A percentile compares a stretch with the other conserved stretches of the same genome.
These are phyloP conservation scores for Blastocystis hominis DNA, from an alignment of 352 stramenopile species.

Conservation along the genomic window DNA sequence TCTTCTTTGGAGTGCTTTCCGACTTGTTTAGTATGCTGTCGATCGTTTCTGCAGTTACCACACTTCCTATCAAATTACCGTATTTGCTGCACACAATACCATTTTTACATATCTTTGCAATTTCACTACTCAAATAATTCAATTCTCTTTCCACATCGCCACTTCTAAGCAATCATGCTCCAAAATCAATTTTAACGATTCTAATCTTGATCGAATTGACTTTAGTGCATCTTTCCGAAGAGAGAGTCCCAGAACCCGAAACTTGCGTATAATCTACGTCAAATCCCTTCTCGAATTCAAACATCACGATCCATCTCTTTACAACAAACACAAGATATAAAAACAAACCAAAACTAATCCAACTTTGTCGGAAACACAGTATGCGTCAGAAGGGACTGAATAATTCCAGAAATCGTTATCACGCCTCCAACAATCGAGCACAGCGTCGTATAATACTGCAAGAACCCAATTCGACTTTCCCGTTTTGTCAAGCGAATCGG, in stretches of 20 bases:
- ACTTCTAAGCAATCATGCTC: background rate
- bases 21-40: too few species aligned
- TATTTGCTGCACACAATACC: too few species aligned
- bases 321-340: background rate
- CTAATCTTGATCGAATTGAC: background rate
- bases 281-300: background rate
- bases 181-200: background rate
- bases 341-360: background rate
- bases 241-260: background rate
- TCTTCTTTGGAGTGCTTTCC: too few species aligned
- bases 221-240: background rate
- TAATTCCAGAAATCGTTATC: background rate
- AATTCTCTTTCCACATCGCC: background rate
- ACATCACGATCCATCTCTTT: background rate
- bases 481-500: background rate
- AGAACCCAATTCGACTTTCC: background rate
- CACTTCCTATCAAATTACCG: too few species aligned
- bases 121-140: too few species aligned
- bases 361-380: background rate
- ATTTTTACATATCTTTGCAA: too few species aligned
- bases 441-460: constrained; percentile 9
- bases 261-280: background rate
- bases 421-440: background rate
- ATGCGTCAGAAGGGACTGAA: background rate
- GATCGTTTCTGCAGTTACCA: too few species aligned